Evolutionary conservation across 805 yeast genomes (phyloP), one percentile per base, ranked within the genome.

Genomic region (Candida multigemmis): DNA sequence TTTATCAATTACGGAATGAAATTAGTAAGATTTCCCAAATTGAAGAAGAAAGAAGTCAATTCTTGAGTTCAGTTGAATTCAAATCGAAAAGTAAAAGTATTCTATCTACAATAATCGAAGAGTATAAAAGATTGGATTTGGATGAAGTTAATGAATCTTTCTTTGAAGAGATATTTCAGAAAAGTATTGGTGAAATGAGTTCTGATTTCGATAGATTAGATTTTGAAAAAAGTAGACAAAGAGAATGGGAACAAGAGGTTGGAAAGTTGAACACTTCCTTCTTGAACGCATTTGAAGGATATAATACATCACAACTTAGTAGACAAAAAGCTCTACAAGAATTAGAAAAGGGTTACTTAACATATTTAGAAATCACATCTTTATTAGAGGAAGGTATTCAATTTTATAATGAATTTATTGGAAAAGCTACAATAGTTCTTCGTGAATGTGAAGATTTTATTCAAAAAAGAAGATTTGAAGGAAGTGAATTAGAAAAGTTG

Each of bases 301-400:
- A 33, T 13, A 38, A 34, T 25, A 44, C 38, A 12, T 36, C 51
- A 5, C 54, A 53, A 19, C 33, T 31, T 4, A 53, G 53, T 18
- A 53, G 85, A 24, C 69, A 67, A 27, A 53, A 56, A 13, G 67
- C 69, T 1, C 47, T 81, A 22, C 74, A 71, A 28, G 53, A 48
- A 1, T 46, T 80, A 16, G 79, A 73, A 28, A 48, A 58, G 4
- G 70, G 67, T 1, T 69, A 61, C 35, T 48, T 56, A 21, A 64
- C 69, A 25, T 78, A 61, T 40, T 48, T 63, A 16, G 83, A 79
- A 39, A 61, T 83, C 2, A 48, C 65, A 11, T 55, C 62, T 4
- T 79, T 82, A 42, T 46, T 84, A 15, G 65, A 65, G 16, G 81
- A 79, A 39, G 96, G 94, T 0, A 41, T 70, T 0, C 64, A 65